phyloP scores from a whole-genome alignment of 495 filamentous ascomycete species.

The Peziza echinospora region DNA sequence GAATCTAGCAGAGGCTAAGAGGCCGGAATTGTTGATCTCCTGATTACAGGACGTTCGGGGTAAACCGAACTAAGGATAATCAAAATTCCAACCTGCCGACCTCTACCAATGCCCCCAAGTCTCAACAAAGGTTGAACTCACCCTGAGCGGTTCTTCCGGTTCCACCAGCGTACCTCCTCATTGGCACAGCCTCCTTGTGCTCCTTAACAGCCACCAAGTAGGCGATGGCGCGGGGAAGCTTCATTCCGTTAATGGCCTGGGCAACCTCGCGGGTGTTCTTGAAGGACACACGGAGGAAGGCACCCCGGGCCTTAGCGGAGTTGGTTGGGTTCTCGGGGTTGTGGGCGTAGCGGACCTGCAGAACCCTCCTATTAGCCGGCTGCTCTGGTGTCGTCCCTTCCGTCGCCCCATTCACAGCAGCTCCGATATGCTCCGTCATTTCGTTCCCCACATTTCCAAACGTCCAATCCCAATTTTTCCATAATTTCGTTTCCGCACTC shows the following conservation, averaged over 20 bases:
- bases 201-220: constrained; percentile 94
- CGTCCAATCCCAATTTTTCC: neutral
- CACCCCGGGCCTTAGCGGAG: constrained; percentile 88
- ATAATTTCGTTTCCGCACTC: neutral
- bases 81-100: too few species aligned
- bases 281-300: constrained; percentile 96
- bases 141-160: constrained; percentile 89
- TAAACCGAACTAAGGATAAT: too few species aligned
- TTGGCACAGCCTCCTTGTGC: constrained; percentile 89
- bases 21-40: too few species aligned
- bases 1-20: too few species aligned
- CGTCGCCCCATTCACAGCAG: too few species aligned
- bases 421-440: too few species aligned
- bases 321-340: constrained; percentile 70
- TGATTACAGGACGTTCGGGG: too few species aligned
- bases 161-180: constrained; percentile 86
- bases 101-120: neutral
- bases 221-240: constrained; percentile 73
- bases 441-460: too few species aligned
- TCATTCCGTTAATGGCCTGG: constrained; percentile 98
- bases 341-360: constrained; percentile 94
- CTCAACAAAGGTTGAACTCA: constrained; percentile 31
- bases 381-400: too few species aligned
- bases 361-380: too few species aligned
- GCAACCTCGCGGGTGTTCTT: constrained; percentile 99